Conservation (phyloP, 805 yeast genomes). For the Metschnikowia corniflorae region DNA sequence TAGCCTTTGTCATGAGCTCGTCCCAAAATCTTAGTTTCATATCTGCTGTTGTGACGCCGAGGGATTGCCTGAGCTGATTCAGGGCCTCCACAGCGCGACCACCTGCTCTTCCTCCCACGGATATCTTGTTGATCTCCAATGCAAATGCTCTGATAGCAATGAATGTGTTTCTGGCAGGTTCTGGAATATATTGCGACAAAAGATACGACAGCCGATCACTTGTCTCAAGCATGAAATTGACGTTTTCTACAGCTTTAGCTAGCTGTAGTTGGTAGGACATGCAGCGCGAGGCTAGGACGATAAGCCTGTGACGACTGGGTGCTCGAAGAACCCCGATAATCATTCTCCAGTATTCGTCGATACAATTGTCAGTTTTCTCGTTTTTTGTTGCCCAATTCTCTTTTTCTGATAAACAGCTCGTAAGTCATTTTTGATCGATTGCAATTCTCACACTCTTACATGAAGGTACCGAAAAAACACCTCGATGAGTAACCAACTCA, state of each 20-base stretch:
- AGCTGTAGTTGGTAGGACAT: constrained; percentile 24
- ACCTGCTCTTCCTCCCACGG: constrained; percentile 25
- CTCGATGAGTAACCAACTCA: no score
- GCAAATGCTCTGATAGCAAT: constrained; percentile 65
- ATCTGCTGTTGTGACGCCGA: constrained; percentile 42
- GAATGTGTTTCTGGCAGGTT: constrained; percentile 56
- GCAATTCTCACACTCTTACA: no score
- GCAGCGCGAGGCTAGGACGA: no score
- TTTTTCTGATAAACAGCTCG: no score
- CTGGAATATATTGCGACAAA: constrained; percentile 66
- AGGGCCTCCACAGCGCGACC: constrained; percentile 24
- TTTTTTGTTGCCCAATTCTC: no score
- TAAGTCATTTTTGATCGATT: no score
- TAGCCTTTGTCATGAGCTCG: constrained; percentile 50
- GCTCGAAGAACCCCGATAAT: no score
- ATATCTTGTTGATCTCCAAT: constrained; percentile 55
- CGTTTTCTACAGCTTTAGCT: constrained; percentile 39
- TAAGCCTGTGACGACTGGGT: no score
- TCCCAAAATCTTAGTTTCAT: constrained; percentile 75
- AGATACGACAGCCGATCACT: constrained; percentile 63
- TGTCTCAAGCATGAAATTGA: constrained; percentile 41
- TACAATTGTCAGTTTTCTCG: no score
- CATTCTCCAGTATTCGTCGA: no score
- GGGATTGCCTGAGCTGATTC: constrained; percentile 23
- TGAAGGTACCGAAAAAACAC: no score